phyloP scores from a whole-genome alignment of 192 early-diverging fungal species.

The Podila epicladia region DNA sequence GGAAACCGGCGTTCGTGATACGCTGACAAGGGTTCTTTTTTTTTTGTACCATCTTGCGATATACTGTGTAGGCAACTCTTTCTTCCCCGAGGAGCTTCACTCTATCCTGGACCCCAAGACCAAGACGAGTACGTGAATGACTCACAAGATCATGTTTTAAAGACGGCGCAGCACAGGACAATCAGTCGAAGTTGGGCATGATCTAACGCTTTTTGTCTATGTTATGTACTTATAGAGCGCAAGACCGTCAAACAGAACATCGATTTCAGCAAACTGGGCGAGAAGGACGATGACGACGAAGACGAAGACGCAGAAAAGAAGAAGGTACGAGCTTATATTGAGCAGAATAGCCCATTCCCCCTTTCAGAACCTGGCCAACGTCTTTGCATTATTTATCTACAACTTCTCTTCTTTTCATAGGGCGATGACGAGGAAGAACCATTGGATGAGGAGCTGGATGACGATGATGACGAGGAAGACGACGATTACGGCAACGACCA shows the following conservation, averaged over 20 bases:
- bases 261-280: constrained; percentile 26
- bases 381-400: no score
- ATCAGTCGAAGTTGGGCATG: neutral
- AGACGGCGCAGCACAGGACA: neutral
- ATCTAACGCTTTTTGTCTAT: neutral
- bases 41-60: no score
- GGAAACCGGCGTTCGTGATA: neutral
- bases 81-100: constrained; percentile 48
- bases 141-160: neutral
- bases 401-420: neutral
- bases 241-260: constrained; percentile 16
- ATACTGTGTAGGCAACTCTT: constrained; percentile 22
- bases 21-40: neutral
- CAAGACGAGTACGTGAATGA: constrained; percentile 31
- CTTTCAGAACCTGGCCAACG: neutral
- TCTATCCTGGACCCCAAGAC: constrained; percentile 42
- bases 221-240: constrained; percentile 13
- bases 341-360: neutral
- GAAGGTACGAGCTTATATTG: neutral
- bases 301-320: constrained; percentile 41
- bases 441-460: constrained; percentile 34
- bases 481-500: constrained; percentile 29
- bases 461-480: constrained; percentile 37
- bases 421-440: constrained; percentile 28
- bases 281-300: constrained; percentile 21